These are phyloP conservation scores for Termitomyces sp. DNA, from an alignment of 768 basidiomycete genomes.

Conservation along the genomic window DNA sequence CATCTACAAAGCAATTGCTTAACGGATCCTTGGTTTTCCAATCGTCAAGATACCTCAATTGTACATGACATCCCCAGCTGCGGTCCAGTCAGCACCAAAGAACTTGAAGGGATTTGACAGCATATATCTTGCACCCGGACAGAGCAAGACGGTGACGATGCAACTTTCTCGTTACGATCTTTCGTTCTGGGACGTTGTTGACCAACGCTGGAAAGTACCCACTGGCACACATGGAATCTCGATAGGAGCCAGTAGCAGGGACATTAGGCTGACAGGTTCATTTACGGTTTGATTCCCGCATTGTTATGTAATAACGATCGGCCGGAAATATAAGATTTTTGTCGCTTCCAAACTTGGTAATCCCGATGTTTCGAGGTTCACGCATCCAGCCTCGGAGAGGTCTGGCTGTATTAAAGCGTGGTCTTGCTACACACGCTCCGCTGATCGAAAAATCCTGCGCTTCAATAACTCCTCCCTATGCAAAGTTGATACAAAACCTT, in stretches of 20 bases:
- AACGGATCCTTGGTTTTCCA: background rate
- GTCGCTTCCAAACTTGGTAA: background rate
- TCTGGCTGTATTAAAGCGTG: conserved; percentile 19
- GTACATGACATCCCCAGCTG: conserved; percentile 45
- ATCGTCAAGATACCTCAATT: conserved; percentile 45
- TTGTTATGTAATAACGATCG: conserved; percentile 5
- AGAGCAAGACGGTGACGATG: conserved; percentile 41
- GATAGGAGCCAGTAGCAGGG: conserved; percentile 46
- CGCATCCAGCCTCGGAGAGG: conserved; percentile 17
- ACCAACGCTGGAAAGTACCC: conserved; percentile 53
- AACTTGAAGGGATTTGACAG: conserved; percentile 55
- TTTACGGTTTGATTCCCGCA: conserved; percentile 24
- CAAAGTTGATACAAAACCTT: conserved; percentile 63
- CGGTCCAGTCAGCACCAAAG: conserved; percentile 42
- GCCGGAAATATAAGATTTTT: conserved; percentile 11
- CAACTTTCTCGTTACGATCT: conserved; percentile 46
- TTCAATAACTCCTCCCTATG: conserved; percentile 84
- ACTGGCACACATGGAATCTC: conserved; percentile 39
- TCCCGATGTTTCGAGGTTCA: conserved; percentile 22
- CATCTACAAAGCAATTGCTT: background rate
- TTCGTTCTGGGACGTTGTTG: conserved; percentile 47
- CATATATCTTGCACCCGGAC: conserved; percentile 36
- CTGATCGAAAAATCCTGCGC: conserved; percentile 36
- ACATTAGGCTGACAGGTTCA: conserved; percentile 39
- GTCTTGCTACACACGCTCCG: conserved; percentile 33